A percentile compares a stretch with the other conserved stretches of the same genome.
phyloP scores from a whole-genome alignment of 495 filamentous ascomycete species.

The Penicillium manginii region DNA sequence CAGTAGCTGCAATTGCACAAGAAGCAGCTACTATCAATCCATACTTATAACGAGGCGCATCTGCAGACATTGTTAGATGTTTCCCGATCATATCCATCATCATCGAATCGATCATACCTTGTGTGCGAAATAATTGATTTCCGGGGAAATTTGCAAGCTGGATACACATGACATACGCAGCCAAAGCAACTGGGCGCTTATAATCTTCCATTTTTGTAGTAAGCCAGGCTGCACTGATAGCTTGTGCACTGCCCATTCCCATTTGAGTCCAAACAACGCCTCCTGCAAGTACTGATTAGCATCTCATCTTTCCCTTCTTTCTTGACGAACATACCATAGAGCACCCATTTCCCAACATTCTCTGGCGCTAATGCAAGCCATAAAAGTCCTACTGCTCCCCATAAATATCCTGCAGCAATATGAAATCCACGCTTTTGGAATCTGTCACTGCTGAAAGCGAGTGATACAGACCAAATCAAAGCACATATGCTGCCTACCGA shows the following conservation, averaged over 20 bases:
- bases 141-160: slow-evolving; percentile 10
- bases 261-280: slow-evolving; percentile 10
- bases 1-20: slow-evolving; percentile 15
- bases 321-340: not conserved
- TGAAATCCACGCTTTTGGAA: slow-evolving; percentile 8
- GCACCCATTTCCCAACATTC: slow-evolving; percentile 6
- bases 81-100: not conserved
- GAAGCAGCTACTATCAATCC: slow-evolving; percentile 4
- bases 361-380: slow-evolving; percentile 9
- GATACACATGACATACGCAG: slow-evolving; percentile 12
- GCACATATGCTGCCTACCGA: slow-evolving; percentile 9
- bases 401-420: slow-evolving; percentile 6
- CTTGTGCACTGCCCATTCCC: slow-evolving; percentile 12
- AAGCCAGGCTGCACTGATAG: slow-evolving; percentile 8
- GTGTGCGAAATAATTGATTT: slow-evolving; percentile 8
- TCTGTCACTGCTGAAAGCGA: slow-evolving; percentile 8
- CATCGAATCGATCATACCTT: not conserved
- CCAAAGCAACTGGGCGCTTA: slow-evolving; percentile 8
- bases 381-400: slow-evolving; percentile 6
- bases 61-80: not conserved
- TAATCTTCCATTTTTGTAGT: slow-evolving; percentile 10
- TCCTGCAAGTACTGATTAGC: not conserved
- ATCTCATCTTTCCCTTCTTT: not conserved
- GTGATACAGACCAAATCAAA: slow-evolving; percentile 11
- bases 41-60: slow-evolving; percentile 9